phyloP scores from a whole-genome alignment of 768 basidiomycete species.

The Mycena belliarum region DNA sequence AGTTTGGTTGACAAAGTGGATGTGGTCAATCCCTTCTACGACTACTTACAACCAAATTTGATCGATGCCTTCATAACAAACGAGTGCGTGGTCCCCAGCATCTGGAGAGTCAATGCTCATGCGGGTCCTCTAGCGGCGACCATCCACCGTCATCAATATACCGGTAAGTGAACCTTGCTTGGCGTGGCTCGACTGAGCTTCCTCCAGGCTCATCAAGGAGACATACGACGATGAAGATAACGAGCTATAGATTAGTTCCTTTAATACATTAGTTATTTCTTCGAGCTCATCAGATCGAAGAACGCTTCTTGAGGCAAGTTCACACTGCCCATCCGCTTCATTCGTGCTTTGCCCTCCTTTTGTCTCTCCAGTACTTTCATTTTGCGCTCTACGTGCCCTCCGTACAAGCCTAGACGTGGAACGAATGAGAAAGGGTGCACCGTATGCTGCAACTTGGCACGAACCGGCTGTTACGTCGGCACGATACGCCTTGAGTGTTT shows the following conservation, averaged over 20 bases:
- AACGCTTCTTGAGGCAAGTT: slow-evolving; percentile 96
- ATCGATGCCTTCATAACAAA: slow-evolving; percentile 96
- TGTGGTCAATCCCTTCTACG: slow-evolving; percentile 94
- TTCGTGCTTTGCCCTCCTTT: slow-evolving; percentile 86
- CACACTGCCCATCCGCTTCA: slow-evolving; percentile 88
- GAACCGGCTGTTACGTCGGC: slow-evolving; percentile 93
- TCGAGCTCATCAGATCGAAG: slow-evolving; percentile 81
- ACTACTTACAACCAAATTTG: slow-evolving; percentile 91
- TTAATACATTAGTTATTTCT: slow-evolving; percentile 34
- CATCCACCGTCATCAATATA: slow-evolving; percentile 95
- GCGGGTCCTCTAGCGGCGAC: slow-evolving; percentile 69
- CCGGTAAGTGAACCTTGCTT: slow-evolving; percentile 43
- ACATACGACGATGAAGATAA: slow-evolving; percentile 95
- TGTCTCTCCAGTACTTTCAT: slow-evolving; percentile 87
- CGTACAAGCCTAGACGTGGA: neutral
- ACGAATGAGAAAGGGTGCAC: neutral
- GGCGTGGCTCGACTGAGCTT: slow-evolving; percentile 15
- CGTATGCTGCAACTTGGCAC: neutral
- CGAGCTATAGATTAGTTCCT: slow-evolving; percentile 52
- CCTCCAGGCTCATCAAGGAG: slow-evolving; percentile 78
- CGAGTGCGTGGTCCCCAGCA: slow-evolving; percentile 63
- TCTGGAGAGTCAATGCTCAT: slow-evolving; percentile 1
- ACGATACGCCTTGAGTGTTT: slow-evolving; percentile 81
- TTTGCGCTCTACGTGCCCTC: slow-evolving; percentile 91
- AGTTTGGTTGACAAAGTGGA: slow-evolving; percentile 84